Base-by-base conservation (phyloP, 352 stramenopile species). In the Globisporangium cederbergense region DNA sequence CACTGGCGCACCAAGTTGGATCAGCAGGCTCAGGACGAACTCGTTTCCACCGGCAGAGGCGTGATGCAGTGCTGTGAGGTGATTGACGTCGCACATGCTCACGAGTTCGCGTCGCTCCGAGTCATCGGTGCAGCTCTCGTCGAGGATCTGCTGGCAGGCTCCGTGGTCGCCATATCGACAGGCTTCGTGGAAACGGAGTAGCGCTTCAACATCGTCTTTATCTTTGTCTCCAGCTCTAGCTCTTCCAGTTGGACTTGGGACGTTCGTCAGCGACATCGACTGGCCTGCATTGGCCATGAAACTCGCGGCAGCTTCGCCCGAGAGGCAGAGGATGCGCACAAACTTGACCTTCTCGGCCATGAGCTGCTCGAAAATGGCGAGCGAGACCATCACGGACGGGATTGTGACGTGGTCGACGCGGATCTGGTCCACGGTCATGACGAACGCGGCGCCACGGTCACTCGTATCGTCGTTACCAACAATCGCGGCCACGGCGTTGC, bases 361-460 rank as follows among this genome's bases (percentile, higher is more conserved):
- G 9, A 93, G 62, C 22, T 67, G 72, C 28, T 76, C 47, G 42
- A 88, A 87, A 3, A 71, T 63, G 4, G 60, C 63, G 36, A 68
- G 60, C 2, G 84, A 89, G 32, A 93, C 75, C 84, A 91, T 91
- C 11, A 91, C 77, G 13, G 79, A 69, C 13, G 84, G 80, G n/a
- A 93, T 76, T 42, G 78, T 82, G 6, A 88, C 64, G 62, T 91
- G 80, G n/a, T 82, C 78, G 18, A 82, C 78, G 38, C 77, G 68
- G 50, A 89, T 79, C 16, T 83, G 70, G 50, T 90, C 82, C 2
- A 91, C 84, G 49, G 73, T 91, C 81, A 91, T 93, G 32, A 91
- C 78, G 18, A 92, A 92, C 34, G 81, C 78, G 14, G 73, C 70
- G 34, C 86, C 73, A 0, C 67, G 68, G 42, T 89, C 65, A 2